Evolutionary conservation across 306 rosid species (phyloP).

Genomic region (Geum urbanum): DNA sequence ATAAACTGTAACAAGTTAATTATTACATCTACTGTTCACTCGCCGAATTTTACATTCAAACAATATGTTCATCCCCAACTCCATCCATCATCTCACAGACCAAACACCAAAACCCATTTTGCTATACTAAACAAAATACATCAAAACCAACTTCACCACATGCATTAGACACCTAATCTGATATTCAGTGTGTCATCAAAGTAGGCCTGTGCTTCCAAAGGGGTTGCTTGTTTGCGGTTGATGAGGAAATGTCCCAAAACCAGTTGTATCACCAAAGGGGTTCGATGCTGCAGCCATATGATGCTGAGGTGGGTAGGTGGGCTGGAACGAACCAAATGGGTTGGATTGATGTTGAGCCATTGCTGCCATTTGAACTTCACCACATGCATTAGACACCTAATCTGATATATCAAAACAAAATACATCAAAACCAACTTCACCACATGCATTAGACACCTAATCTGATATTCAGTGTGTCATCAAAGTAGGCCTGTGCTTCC

Average conservation of each 20-base stretch:
- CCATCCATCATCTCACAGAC: conserved; percentile 30
- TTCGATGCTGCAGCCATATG: conserved; percentile 75
- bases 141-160: conserved; percentile 44
- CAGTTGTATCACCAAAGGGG: conserved; percentile 80
- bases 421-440: conserved; percentile 47
- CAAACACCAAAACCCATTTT: conserved; percentile 35
- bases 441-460: conserved; percentile 21
- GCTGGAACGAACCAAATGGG: conserved; percentile 84
- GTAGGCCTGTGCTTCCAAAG: conserved; percentile 81
- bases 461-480: conserved; percentile 8
- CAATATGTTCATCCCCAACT: conserved; percentile 36
- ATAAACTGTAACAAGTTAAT: conserved; percentile 36
- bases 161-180: conserved; percentile 19
- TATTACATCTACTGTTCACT: conserved; percentile 34
- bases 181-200: neutral
- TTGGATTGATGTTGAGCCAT: conserved; percentile 69
- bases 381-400: conserved; percentile 21
- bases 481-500: conserved; percentile 86
- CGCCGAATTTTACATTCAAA: conserved; percentile 42
- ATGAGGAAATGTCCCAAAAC: conserved; percentile 70
- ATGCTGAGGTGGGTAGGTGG: conserved; percentile 50
- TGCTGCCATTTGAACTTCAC: conserved; percentile 67
- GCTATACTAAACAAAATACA: conserved; percentile 41
- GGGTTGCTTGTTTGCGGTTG: conserved; percentile 80
- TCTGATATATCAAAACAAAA: conserved; percentile 24